Conservation (phyloP, 257 asterid genomes). For the Petunia axillaris region DNA sequence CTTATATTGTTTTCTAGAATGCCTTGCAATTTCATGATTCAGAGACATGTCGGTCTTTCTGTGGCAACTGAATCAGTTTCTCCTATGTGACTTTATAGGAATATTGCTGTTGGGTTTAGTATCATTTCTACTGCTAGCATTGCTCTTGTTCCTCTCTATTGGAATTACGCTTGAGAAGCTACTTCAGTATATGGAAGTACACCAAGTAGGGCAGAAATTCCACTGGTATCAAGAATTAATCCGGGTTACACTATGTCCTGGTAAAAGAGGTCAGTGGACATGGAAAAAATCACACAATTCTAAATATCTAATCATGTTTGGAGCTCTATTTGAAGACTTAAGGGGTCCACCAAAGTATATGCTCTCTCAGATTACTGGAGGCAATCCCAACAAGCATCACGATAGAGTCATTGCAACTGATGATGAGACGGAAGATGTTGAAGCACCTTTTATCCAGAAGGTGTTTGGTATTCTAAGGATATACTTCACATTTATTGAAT, state of each 20-base stretch:
- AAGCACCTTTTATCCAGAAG: slow-evolving; percentile 85
- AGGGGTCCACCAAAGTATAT: slow-evolving; percentile 97
- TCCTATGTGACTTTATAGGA: slow-evolving; percentile 32
- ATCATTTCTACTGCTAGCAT: slow-evolving; percentile 57
- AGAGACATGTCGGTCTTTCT: too few relatives aligned
- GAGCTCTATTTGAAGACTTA: slow-evolving; percentile 92
- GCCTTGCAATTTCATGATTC: too few relatives aligned
- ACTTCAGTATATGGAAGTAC: slow-evolving; percentile 93
- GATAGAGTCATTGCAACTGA: slow-evolving; percentile 80
- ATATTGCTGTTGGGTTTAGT: slow-evolving; percentile 62
- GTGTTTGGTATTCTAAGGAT: slow-evolving; percentile 85
- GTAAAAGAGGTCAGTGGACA: slow-evolving; percentile 97
- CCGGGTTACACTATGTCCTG: slow-evolving; percentile 88
- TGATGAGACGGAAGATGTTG: slow-evolving; percentile 92
- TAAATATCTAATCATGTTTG: slow-evolving; percentile 52
- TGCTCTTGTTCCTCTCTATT: slow-evolving; percentile 69
- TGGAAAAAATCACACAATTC: slow-evolving; percentile 68
- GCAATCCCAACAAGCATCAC: slow-evolving; percentile 42
- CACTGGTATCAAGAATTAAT: slow-evolving; percentile 92
- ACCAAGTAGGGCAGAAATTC: slow-evolving; percentile 61
- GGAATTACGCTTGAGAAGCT: slow-evolving; percentile 86
- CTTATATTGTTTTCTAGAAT: not conserved
- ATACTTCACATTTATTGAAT: slow-evolving; percentile 76
- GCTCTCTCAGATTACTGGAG: slow-evolving; percentile 77
- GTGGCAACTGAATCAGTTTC: too few relatives aligned